phyloP scores from a whole-genome alignment of 2,329 filamentous ascomycete species.

The Aspergillus calidoustus region DNA sequence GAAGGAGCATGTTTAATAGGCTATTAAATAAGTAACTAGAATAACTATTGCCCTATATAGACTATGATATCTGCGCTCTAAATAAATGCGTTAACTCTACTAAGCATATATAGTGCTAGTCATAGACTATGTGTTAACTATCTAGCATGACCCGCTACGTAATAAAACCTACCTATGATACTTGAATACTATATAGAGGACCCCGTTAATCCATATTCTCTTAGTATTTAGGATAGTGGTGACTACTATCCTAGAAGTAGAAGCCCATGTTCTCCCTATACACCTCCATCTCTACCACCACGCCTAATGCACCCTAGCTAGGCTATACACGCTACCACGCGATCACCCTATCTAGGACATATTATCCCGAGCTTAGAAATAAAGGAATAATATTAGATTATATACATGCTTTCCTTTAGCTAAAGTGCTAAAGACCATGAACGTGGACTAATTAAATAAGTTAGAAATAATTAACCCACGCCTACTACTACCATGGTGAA shows the following conservation, averaged over 20 bases:
- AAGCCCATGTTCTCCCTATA: constrained; percentile 24
- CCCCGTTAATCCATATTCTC: constrained; percentile 25
- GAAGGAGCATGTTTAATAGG: too few species aligned
- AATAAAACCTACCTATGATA: constrained; percentile 25
- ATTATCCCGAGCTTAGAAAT: constrained; percentile 10
- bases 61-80: too few species aligned
- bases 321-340: constrained; percentile 22
- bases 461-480: not conserved
- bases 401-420: constrained; percentile 26
- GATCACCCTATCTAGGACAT: constrained; percentile 21
- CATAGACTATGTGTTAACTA: not conserved
- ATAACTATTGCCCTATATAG: too few species aligned
- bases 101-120: too few species aligned
- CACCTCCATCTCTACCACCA: constrained; percentile 16
- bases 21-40: too few species aligned
- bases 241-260: constrained; percentile 24
- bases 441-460: not conserved
- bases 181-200: constrained; percentile 24
- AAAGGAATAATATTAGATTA: constrained; percentile 19
- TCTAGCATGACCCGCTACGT: constrained; percentile 18
- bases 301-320: constrained; percentile 14
- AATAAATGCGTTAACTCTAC: too few species aligned
- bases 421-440: constrained; percentile 19
- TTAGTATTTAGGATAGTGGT: constrained; percentile 26
- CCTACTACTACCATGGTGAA: not conserved